Conservation (phyloP, 139 green algal genomes). For the Zygnema circumcarinatum region DNA sequence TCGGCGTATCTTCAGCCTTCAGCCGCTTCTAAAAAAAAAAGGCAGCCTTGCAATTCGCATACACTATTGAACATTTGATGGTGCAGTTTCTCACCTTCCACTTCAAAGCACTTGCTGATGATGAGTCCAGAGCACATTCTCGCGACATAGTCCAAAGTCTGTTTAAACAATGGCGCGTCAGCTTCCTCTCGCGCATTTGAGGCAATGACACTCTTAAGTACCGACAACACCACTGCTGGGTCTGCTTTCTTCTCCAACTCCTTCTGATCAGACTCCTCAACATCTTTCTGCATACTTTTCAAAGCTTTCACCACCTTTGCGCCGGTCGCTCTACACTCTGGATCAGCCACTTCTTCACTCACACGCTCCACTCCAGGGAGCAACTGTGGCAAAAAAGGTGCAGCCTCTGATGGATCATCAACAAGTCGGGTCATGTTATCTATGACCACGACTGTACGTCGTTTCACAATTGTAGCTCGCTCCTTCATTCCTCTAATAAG, state of each 20-base stretch:
- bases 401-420: constrained; percentile 57
- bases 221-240: constrained; percentile 12
- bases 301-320: constrained; percentile 57
- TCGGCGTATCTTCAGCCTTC: too few relatives aligned
- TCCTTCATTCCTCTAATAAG: constrained; percentile 59
- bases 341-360: constrained; percentile 60
- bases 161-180: constrained; percentile 28
- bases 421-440: constrained; percentile 67
- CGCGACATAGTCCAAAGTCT: constrained; percentile 34
- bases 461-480: constrained; percentile 55
- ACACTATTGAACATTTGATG: too few relatives aligned
- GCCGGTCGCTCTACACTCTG: constrained; percentile 60
- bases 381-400: constrained; percentile 62
- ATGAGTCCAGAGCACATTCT: constrained; percentile 31
- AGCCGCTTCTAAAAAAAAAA: too few relatives aligned
- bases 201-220: constrained; percentile 13
- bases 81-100: constrained; percentile 27
- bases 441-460: constrained; percentile 65
- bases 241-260: constrained; percentile 23
- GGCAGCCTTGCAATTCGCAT: too few relatives aligned
- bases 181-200: constrained; percentile 34
- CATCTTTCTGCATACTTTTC: constrained; percentile 10
- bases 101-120: constrained; percentile 32
- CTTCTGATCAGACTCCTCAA: constrained; percentile 22
- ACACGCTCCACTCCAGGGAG: constrained; percentile 58